Conservation (phyloP, 208 protist species). For the Trypanosoma avium region DNA sequence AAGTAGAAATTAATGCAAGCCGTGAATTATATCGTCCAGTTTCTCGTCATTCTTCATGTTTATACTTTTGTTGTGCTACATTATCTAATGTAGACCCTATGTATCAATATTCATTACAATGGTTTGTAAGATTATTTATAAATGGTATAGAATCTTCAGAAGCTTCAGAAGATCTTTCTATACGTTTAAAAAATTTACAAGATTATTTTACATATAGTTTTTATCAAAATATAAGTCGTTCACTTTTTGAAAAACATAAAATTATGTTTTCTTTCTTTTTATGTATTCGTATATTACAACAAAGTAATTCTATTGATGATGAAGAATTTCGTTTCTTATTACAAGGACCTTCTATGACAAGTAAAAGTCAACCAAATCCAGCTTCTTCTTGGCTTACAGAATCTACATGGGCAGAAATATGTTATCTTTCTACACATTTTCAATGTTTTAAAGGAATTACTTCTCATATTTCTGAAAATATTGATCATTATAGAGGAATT, state of each 20-base stretch:
- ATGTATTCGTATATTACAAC: conserved; percentile 88
- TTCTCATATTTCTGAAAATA: conserved; percentile 67
- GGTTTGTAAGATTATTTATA: conserved; percentile 97
- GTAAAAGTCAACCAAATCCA: conserved; percentile 76
- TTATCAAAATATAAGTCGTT: conserved; percentile 96
- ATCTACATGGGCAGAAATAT: conserved; percentile 93
- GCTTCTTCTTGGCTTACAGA: conserved; percentile 93
- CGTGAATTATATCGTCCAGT: conserved; percentile 95
- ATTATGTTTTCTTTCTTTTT: conserved; percentile 95
- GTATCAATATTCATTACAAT: conserved; percentile 98
- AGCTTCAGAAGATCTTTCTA: conserved; percentile 76
- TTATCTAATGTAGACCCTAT: conserved; percentile 95
- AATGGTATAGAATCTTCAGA: conserved; percentile 84
- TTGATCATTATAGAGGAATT: conserved; percentile 78
- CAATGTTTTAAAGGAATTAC: conserved; percentile 88
- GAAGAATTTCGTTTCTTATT: conserved; percentile 93
- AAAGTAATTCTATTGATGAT: conserved; percentile 58
- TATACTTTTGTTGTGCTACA: conserved; percentile 98
- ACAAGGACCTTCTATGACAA: conserved; percentile 76
- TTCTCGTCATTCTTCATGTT: conserved; percentile 92
- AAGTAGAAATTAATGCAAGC: conserved; percentile 96
- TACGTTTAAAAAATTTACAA: conserved; percentile 84
- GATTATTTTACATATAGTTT: conserved; percentile 97
- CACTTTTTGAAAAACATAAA: conserved; percentile 96
- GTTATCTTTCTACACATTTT: conserved; percentile 82